A percentile compares a stretch with the other conserved stretches of the same genome.
Evolutionary conservation across 2,329 filamentous ascomycete genomes (phyloP).

Genomic region (Clarireedia sp.): DNA sequence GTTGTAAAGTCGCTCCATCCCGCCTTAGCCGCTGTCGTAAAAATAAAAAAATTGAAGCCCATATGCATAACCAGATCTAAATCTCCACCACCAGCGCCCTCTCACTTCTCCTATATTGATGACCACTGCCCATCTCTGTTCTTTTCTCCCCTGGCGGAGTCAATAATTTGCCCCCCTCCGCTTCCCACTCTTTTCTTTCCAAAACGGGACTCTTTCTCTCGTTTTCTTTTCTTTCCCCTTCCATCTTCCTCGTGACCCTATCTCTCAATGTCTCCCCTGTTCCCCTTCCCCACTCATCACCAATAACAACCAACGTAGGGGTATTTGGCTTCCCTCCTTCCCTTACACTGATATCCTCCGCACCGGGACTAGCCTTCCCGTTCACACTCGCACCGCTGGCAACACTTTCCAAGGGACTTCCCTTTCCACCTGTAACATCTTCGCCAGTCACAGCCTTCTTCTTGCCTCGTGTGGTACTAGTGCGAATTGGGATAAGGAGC

Average conservation of each 20-base stretch:
- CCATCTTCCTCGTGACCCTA: neutral
- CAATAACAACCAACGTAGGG: neutral
- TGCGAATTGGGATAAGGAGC: constrained; percentile 44
- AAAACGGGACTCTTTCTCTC: neutral
- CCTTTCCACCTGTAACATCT: neutral
- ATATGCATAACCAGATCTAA: neutral
- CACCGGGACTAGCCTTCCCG: neutral
- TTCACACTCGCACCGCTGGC: neutral
- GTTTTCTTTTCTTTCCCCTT: neutral
- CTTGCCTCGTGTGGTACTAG: neutral
- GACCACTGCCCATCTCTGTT: neutral
- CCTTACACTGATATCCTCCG: neutral
- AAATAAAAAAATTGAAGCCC: neutral
- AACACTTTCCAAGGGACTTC: neutral
- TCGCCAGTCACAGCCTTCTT: neutral
- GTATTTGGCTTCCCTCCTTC: neutral
- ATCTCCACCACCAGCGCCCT: neutral
- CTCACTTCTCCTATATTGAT: constrained; percentile 2
- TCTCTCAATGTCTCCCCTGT: neutral
- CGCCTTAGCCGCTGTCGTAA: no score
- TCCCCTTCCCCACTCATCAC: neutral
- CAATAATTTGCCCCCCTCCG: neutral
- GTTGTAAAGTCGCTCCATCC: no score
- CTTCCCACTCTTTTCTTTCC: neutral
- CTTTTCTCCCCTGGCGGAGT: neutral